These are phyloP conservation scores for Ailanthus altissimus DNA, from an alignment of 345 rosid genomes.

Conservation along the genomic window DNA sequence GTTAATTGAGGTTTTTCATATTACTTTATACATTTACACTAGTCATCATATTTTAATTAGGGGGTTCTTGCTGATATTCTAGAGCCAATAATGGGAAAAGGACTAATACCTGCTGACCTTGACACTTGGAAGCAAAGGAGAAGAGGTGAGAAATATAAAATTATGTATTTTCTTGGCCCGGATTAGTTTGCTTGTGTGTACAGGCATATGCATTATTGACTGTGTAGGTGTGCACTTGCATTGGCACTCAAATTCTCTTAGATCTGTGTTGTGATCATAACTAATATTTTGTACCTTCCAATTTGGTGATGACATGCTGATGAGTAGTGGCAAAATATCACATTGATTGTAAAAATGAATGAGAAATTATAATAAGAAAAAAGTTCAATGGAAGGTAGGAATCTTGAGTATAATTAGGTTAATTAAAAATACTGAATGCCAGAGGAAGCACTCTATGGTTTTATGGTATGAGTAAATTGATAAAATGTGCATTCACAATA, in stretches of 20 bases:
- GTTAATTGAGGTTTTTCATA: neutral
- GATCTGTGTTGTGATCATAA: too few species aligned
- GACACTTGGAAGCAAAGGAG: slow-evolving; percentile 95
- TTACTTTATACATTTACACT: slow-evolving; percentile 11
- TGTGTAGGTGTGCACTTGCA: too few species aligned
- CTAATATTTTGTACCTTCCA: neutral
- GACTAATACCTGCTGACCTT: slow-evolving; percentile 94
- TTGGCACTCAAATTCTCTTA: too few species aligned
- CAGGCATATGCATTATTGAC: neutral
- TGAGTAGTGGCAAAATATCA: neutral
- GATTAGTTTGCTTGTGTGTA: slow-evolving; percentile 2
- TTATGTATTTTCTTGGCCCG: slow-evolving; percentile 5
- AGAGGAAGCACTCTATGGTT: neutral
- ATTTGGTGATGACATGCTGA: neutral
- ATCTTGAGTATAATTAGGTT: neutral
- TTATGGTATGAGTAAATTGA: neutral
- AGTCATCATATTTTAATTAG: slow-evolving; percentile 37
- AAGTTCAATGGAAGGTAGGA: neutral
- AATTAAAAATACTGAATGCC: neutral
- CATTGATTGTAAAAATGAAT: neutral
- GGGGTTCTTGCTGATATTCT: slow-evolving; percentile 98
- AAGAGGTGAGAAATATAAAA: slow-evolving; percentile 57
- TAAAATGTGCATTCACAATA: neutral
- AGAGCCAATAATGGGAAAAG: slow-evolving; percentile 98
- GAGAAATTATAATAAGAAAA: neutral